phyloP scores from a whole-genome alignment of 371 early-diverging fungal genomes.

The Syncephalis plumigaleata region DNA sequence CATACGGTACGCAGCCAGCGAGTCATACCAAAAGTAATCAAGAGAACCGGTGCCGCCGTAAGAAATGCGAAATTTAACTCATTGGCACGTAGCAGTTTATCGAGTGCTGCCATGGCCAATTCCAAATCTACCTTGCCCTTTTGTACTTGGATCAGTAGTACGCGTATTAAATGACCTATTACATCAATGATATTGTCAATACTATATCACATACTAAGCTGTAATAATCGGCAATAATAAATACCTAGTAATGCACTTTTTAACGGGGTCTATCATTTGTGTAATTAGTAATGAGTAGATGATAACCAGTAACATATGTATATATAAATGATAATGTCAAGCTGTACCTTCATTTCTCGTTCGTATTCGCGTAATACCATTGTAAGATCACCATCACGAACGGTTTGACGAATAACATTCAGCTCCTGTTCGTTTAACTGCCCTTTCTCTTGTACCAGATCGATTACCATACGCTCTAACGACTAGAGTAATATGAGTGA shows the following conservation, averaged over 20 bases:
- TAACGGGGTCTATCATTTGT: constrained; percentile 15
- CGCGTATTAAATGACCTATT: constrained; percentile 57
- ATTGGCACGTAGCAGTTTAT: constrained; percentile 83
- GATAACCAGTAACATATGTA: no score
- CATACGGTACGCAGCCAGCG: background rate
- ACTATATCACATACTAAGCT: background rate
- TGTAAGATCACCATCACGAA: constrained; percentile 62
- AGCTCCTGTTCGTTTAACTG: constrained; percentile 19
- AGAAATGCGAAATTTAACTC: constrained; percentile 91
- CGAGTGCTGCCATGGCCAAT: constrained; percentile 79
- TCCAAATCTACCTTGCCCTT: constrained; percentile 85
- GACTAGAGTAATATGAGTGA: constrained; percentile 22
- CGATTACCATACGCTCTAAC: constrained; percentile 75
- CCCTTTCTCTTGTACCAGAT: constrained; percentile 51
- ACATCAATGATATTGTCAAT: background rate
- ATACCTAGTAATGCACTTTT: constrained; percentile 13
- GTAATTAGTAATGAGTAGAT: no score
- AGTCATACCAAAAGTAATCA: constrained; percentile 27
- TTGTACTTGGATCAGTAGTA: constrained; percentile 80
- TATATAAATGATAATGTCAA: no score
- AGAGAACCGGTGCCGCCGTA: constrained; percentile 43
- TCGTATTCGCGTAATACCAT: constrained; percentile 65
- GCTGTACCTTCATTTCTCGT: constrained; percentile 51
- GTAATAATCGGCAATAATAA: background rate
- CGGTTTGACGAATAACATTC: constrained; percentile 16